Evolutionary conservation across 139 green algal species (phyloP).

Genomic region (Coelastrella sp.): DNA sequence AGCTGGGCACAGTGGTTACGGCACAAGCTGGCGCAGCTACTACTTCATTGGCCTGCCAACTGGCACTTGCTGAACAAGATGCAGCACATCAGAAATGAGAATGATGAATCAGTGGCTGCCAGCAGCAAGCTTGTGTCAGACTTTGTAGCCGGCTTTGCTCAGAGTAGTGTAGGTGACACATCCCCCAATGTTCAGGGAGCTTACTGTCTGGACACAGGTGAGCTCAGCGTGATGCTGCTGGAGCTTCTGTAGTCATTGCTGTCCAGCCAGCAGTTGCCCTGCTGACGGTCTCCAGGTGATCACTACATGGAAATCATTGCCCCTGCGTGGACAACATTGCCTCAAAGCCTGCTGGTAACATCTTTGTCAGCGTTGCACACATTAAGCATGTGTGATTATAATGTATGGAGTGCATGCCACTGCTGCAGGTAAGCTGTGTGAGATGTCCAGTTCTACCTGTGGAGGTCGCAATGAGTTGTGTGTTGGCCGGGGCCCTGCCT

Average conservation of each 20-base stretch:
- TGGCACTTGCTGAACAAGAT: too few species aligned
- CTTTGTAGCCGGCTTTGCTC: constrained; percentile 85
- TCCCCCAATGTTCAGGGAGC: constrained; percentile 82
- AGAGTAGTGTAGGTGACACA: constrained; percentile 83
- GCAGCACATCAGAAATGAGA: too few species aligned
- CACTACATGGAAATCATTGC: too few species aligned
- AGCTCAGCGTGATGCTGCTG: neutral
- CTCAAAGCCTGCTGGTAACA: too few species aligned
- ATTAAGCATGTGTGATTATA: too few species aligned
- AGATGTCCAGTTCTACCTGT: constrained; percentile 76
- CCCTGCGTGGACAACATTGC: too few species aligned
- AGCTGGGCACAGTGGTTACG: too few species aligned
- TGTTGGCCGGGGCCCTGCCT: constrained; percentile 78
- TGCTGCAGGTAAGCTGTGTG: constrained; percentile 70
- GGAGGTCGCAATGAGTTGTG: constrained; percentile 81
- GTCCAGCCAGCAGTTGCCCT: too few species aligned
- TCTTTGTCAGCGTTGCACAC: too few species aligned
- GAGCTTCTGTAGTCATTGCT: neutral
- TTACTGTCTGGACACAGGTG: constrained; percentile 85
- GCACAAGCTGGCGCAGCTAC: too few species aligned
- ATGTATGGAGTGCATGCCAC: neutral
- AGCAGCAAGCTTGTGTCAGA: neutral
- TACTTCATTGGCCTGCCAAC: too few species aligned
- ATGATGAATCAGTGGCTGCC: neutral
- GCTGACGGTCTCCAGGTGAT: too few species aligned